Conservation (phyloP, 2,329 filamentous ascomycete genomes). For the Periconia macrospinosa region DNA sequence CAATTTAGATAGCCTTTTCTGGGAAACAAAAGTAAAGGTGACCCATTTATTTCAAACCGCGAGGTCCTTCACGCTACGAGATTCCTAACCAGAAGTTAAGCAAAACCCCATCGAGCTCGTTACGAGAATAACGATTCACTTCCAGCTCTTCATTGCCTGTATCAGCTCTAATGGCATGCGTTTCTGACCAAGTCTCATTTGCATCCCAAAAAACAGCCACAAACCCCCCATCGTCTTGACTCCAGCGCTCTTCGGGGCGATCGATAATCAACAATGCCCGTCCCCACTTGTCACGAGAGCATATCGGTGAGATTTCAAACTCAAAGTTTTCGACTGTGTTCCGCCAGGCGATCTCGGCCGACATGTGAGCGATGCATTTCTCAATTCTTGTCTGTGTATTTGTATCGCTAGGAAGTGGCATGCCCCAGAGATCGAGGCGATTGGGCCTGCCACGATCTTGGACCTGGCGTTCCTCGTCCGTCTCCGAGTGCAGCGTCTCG, state of each 20-base stretch:
- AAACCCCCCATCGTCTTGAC: constrained; percentile 10
- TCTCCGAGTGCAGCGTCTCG: constrained; percentile 9
- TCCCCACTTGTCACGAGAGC: constrained; percentile 6
- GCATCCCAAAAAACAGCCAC: constrained; percentile 14
- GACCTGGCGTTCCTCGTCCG: constrained; percentile 8
- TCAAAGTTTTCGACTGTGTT: background rate
- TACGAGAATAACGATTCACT: constrained; percentile 5
- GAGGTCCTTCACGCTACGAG: too few relatives aligned
- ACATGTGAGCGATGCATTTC: constrained; percentile 11
- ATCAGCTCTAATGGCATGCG: constrained; percentile 5
- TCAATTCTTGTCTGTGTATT: constrained; percentile 9
- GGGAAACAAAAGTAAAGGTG: too few relatives aligned
- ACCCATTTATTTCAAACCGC: too few relatives aligned
- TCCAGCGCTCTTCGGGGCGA: constrained; percentile 8
- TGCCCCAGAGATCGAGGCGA: constrained; percentile 14
- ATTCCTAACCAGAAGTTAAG: too few relatives aligned
- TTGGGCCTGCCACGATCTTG: constrained; percentile 3
- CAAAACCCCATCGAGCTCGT: too few relatives aligned
- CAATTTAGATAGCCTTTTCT: too few relatives aligned
- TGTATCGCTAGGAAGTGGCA: constrained; percentile 7
- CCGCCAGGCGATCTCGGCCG: constrained; percentile 11
- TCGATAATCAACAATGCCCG: constrained; percentile 10
- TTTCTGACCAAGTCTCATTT: constrained; percentile 1
- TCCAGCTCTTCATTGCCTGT: background rate
- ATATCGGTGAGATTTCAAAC: constrained; percentile 8